phyloP scores from a whole-genome alignment of 164 flowering plant species.

The Aristolochia contorta region DNA sequence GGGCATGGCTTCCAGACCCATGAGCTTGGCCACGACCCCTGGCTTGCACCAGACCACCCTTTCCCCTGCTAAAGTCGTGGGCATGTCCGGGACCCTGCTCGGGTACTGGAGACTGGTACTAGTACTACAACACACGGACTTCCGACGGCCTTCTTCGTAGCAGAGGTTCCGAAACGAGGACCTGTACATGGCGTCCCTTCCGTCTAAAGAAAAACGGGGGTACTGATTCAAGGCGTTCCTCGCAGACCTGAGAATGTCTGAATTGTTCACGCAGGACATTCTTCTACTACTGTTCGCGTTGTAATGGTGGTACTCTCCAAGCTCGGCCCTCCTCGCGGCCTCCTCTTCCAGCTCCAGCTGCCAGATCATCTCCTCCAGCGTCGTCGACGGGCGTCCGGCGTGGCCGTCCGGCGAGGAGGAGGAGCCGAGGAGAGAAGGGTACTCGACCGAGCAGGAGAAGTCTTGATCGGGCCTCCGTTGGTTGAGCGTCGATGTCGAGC shows the following conservation, averaged over 20 bases:
- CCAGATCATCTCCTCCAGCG: conserved; percentile 83
- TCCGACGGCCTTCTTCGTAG: conserved; percentile 16
- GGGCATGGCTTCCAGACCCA: conserved; percentile 91
- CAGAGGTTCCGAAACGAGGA: conserved; percentile 48
- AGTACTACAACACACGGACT: conserved; percentile 7
- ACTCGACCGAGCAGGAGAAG: conserved; percentile 6
- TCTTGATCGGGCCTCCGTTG: conserved; percentile 24
- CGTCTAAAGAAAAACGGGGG: conserved; percentile 88
- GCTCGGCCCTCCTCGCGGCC: conserved; percentile 31
- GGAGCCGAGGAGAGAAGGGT: conserved; percentile 5
- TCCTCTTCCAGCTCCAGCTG: conserved; percentile 71
- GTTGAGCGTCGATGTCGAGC: conserved; percentile 68
- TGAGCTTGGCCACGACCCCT: conserved; percentile 75
- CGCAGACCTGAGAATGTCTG: conserved; percentile 71
- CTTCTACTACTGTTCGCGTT: no score
- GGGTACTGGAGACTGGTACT: background rate
- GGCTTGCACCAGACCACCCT: conserved; percentile 83
- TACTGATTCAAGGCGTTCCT: conserved; percentile 85
- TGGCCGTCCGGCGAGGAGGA: conserved; percentile 9
- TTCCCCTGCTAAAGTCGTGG: conserved; percentile 47
- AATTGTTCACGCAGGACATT: conserved; percentile 75
- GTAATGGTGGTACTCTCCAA: conserved; percentile 8
- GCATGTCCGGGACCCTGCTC: conserved; percentile 23
- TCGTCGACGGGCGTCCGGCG: conserved; percentile 29
- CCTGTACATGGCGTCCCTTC: conserved; percentile 74